Evolutionary conservation across 495 filamentous ascomycete species (phyloP), one percentile per base, ranked within the genome.

Genomic region (Schizothecium vesticola): DNA sequence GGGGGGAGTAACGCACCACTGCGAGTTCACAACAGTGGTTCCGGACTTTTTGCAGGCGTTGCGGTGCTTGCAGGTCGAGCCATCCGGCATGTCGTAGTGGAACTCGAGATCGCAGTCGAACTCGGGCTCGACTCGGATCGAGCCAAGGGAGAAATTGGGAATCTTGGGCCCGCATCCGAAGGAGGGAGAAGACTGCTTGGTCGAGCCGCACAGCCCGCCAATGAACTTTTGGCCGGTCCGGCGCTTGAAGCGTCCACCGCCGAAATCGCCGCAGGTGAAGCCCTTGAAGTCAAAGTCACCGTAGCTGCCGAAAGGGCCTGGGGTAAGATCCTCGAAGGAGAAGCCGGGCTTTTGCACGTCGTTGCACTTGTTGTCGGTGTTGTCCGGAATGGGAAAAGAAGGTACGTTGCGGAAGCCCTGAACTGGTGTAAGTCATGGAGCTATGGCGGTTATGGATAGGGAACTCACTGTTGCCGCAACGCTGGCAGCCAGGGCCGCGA

Each of bases 1-100:
- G n/a, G n/a, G n/a, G n/a, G n/a, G n/a, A n/a, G n/a, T n/a, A n/a
- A n/a, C n/a, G n/a, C n/a, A n/a, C n/a, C n/a, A 97, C 82, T 97
- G 92, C 68, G 83, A 86, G 83, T 97, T 97, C 78, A 84, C 77
- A 70, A 97, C 83, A 63, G 81, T 84, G 62, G 87, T 87, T 73
- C 91, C 91, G 25, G 81, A 81, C 60, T 85, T 79, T 63, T 81
- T 83, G 85, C 91, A 95, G 29, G 79, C 71, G 65, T 85, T 81
- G 55, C 84, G 87, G 77, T 93, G 88, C 78, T 88, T 91, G 87
- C 94, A 97, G 66, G 80, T 85, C 56, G 86, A 88, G 66, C 89
- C 89, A 76, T 93, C 90, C 3, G 88, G 86, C 91, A 96, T 94
- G 73, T 81, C 82, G 79, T 93, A 96, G 82, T 91, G 84, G 80